Percentiles rank a stretch among this genome's conserved stretches.
These are phyloP conservation scores for Ogataea ramenticola DNA, from an alignment of 805 yeast species.

Conservation along the genomic window DNA sequence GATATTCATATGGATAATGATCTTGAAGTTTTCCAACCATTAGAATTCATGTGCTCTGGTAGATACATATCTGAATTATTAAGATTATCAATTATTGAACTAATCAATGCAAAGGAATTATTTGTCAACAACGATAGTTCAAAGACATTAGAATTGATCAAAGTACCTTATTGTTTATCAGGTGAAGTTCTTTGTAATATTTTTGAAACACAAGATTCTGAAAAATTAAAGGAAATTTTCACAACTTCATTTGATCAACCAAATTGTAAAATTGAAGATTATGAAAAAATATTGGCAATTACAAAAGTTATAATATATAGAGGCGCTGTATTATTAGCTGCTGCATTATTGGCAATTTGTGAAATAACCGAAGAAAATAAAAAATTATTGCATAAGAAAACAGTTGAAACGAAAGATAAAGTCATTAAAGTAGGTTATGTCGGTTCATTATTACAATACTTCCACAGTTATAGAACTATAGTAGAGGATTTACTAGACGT, in stretches of 20 bases:
- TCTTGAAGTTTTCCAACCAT: slow-evolving; percentile 41
- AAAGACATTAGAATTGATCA: not conserved
- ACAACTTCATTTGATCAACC: slow-evolving; percentile 7
- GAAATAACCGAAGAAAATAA: slow-evolving; percentile 17
- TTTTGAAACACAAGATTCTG: slow-evolving; percentile 24
- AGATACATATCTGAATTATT: slow-evolving; percentile 49
- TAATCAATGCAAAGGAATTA: slow-evolving; percentile 16
- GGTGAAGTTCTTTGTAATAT: slow-evolving; percentile 36
- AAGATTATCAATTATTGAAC: slow-evolving; percentile 33
- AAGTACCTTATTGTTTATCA: slow-evolving; percentile 24
- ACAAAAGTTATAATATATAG: slow-evolving; percentile 34
- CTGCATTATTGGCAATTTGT: slow-evolving; percentile 32
- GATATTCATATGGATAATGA: slow-evolving; percentile 24
- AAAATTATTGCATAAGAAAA: not conserved
- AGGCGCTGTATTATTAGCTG: slow-evolving; percentile 36
- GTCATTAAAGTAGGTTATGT: slow-evolving; percentile 38
- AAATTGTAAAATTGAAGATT: slow-evolving; percentile 4
- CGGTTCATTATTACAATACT: slow-evolving; percentile 45
- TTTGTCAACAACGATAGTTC: slow-evolving; percentile 2
- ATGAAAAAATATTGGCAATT: slow-evolving; percentile 10
- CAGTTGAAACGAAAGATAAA: not conserved
- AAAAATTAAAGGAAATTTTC: slow-evolving; percentile 12
- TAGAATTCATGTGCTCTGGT: slow-evolving; percentile 48
- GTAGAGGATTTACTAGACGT: slow-evolving; percentile 17
- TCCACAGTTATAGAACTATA: slow-evolving; percentile 29